Percentiles rank a stretch among this genome's conserved stretches.
These are phyloP conservation scores for Seiridium cupressi DNA, from an alignment of 2,329 filamentous ascomycete genomes.

Conservation along the genomic window DNA sequence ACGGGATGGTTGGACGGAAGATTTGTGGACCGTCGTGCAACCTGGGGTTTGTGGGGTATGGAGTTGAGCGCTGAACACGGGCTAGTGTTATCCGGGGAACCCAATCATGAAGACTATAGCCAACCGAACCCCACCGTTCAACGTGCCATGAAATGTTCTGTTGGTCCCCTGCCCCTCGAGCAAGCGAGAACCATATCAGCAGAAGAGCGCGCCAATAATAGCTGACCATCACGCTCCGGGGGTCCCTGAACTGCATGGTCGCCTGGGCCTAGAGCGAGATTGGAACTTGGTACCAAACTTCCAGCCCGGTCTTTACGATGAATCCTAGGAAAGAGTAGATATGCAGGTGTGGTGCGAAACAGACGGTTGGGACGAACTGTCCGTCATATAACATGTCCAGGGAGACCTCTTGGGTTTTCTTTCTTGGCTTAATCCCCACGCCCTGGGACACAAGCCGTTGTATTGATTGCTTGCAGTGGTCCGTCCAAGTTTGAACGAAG, in stretches of 20 bases:
- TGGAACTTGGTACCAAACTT: neutral
- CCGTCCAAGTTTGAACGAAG: neutral
- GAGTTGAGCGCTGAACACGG: neutral
- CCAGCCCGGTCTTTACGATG: slow-evolving; percentile 5
- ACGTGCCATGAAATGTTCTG: neutral
- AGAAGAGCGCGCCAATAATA: neutral
- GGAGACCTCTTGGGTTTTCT: neutral
- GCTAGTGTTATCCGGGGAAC: slow-evolving; percentile 5
- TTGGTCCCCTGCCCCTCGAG: neutral
- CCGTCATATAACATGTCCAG: neutral
- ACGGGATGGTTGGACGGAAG: slow-evolving; percentile 3
- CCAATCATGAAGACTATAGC: neutral
- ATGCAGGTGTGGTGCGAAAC: neutral
- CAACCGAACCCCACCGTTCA: neutral
- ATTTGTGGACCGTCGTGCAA: slow-evolving; percentile 3
- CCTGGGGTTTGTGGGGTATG: slow-evolving; percentile 5
- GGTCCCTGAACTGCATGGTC: neutral
- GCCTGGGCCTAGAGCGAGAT: neutral
- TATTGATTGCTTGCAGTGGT: neutral
- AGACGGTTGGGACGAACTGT: neutral
- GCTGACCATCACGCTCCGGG: neutral
- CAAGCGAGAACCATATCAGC: neutral
- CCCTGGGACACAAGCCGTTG: neutral
- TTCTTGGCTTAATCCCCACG: neutral
- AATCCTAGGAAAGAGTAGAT: neutral